phyloP scores from a whole-genome alignment of 495 filamentous ascomycete species.

The Hypomontagnella submonticulosa region DNA sequence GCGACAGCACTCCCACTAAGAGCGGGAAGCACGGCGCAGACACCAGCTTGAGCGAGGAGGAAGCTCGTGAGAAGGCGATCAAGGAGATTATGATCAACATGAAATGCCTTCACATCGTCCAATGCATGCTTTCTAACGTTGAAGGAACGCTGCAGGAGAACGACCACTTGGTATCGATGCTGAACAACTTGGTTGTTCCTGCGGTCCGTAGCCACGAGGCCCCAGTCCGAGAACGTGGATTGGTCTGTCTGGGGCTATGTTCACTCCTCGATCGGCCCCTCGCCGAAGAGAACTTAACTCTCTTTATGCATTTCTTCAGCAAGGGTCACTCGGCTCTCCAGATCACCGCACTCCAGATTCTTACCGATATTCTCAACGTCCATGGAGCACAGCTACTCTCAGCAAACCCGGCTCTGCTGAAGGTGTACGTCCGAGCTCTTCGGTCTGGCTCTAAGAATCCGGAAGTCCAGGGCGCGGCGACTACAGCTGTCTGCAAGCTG shows the following conservation, averaged over 20 bases:
- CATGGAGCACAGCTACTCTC: constrained; percentile 80
- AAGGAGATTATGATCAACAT: constrained; percentile 95
- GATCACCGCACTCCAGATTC: constrained; percentile 87
- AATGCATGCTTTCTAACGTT: constrained; percentile 96
- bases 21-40: constrained; percentile 57
- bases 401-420: constrained; percentile 70
- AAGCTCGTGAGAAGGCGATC: constrained; percentile 82
- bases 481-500: constrained; percentile 84
- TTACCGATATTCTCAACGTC: constrained; percentile 91
- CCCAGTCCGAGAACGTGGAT: constrained; percentile 87
- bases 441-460: constrained; percentile 72
- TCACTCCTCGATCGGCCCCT: constrained; percentile 90
- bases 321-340: constrained; percentile 92
- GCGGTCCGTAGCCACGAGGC: constrained; percentile 94
- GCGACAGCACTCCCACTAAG: constrained; percentile 67
- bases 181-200: constrained; percentile 95
- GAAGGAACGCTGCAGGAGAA: constrained; percentile 86
- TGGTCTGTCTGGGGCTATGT: constrained; percentile 89
- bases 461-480: constrained; percentile 83
- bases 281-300: constrained; percentile 89
- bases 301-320: constrained; percentile 95
- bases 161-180: constrained; percentile 87
- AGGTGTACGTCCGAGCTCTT: constrained; percentile 81
- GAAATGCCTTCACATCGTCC: constrained; percentile 97
- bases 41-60: constrained; percentile 71